Base-by-base conservation (phyloP, 768 basidiomycete species). In the Nidularia sp. region DNA sequence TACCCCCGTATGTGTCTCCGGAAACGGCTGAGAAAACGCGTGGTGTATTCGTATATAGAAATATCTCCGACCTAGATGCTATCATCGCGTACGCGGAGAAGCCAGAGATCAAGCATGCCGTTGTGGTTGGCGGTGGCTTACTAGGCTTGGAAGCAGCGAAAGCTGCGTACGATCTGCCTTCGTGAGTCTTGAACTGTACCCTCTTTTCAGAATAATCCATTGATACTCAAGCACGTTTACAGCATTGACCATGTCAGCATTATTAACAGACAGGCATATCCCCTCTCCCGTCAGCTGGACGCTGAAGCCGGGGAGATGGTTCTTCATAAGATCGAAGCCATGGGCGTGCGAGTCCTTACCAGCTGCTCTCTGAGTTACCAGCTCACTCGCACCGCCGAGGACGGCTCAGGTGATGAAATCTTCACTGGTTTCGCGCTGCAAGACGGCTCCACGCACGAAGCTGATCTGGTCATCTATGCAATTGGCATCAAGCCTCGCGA, bases 141-240 rank as follows among this genome's bases (percentile, higher is more conserved):
- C 76, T 88, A 13, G 88, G 86, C 8, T 68, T 90, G 33, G 88
- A 88, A 66, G 86, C 87, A 2, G 88, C 86, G 2, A 88, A 89
- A 60, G 87, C 86, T 0, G 72, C 80, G 5, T 79, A 80, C 57
- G 87, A 89, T 62, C 67, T 86, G 53, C 67, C 66, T 35, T 60
- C 66, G 54, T 61, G 55, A 48, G 65, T 66, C n/a, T 18, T 18
- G 18, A 18, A 18, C 18, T 18, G 18, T 18, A 18, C 18, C 18
- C 18, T 18, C 36, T 58, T 35, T 48, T 61, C 44, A 31, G 54
- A 48, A 49, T 2, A 12, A 55, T 6, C 46, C 59, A 45, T 45
- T 61, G 18, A 34, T 25, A 33, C 10, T 2, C 12, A 13, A 33
- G n/a, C n/a, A 29, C 18, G 18, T 6, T 34, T 33, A 29, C 22